Base-by-base conservation (phyloP, 1,284 basidiomycete species). In the Athelia sp. region DNA sequence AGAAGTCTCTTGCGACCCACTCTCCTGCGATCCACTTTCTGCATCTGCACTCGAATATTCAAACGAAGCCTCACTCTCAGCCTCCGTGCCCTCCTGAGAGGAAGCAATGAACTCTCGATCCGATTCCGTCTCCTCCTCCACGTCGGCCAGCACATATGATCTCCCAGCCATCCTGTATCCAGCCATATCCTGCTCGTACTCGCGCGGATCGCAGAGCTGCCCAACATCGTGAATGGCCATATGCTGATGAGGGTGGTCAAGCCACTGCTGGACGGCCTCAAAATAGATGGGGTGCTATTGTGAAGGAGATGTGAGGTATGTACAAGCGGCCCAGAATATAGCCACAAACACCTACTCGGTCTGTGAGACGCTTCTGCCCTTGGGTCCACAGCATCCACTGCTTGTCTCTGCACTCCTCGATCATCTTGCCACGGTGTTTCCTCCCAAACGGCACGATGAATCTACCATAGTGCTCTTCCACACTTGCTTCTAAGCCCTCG, bases 371-470 rank as follows among this genome's bases (percentile, higher is more conserved):
- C 32, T 36, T 15, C 21, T 48, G 29, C 11, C 14, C 43, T 9
- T 42, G 19, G n/a, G 49, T 35, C 54, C 52, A 56, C 17, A 26
- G 10, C 4, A 59, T 47, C 52, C 55, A 60, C 6, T 38, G 11
- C 43, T 54, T 54, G 26, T 60, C 58, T 14, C 54, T 49, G 32
- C 55, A 55, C 42, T 58, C 43, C 17, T 48, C 31, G 4, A 54
- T 50, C 32, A 4, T 55, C 35, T 50, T 42, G 19, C 56, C 56
- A 42, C 50, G 43, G 36, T 58, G 46, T 13, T 46, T 55, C 14
- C 34, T 43, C 15, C 59, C 56, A 32, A 60, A 58, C 3, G 59
- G 59, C 1, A 57, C 56, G 3, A 43, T 51, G 31, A 58, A 57
- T 2, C 49, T 42, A 13, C 42, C 42, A 24, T 57, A 57, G 19